Percentiles rank a stretch among this genome's conserved stretches.
Evolutionary conservation across 805 yeast species (phyloP).

Genomic region (Clavispora santaluciae): DNA sequence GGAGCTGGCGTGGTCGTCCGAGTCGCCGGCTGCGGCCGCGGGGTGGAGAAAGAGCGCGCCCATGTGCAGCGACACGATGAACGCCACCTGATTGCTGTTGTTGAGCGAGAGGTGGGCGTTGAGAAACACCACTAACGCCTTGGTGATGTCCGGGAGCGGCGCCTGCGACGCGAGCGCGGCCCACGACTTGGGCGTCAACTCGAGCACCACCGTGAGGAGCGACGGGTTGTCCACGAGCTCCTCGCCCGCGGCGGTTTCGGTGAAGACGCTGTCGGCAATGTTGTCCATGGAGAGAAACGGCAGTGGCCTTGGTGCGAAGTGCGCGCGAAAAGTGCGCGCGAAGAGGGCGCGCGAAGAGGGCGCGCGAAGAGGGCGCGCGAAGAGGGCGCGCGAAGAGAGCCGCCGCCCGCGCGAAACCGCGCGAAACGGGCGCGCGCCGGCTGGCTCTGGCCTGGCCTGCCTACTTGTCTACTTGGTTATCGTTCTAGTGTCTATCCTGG

Average conservation of each 20-base stretch:
- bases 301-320: neutral
- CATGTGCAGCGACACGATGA: slow-evolving; percentile 67
- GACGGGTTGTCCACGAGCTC: slow-evolving; percentile 54
- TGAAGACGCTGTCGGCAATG: slow-evolving; percentile 56
- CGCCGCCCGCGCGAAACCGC: neutral
- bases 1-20: slow-evolving; percentile 9
- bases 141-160: slow-evolving; percentile 54
- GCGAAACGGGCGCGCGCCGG: too few relatives aligned
- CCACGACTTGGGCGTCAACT: slow-evolving; percentile 74
- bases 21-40: slow-evolving; percentile 18
- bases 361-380: neutral
- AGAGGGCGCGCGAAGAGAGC: neutral
- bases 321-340: neutral
- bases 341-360: neutral
- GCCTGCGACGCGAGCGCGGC: slow-evolving; percentile 39
- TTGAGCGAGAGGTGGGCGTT: slow-evolving; percentile 87
- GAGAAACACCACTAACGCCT: slow-evolving; percentile 66
- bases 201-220: slow-evolving; percentile 70
- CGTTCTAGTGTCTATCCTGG: too few relatives aligned
- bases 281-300: slow-evolving; percentile 48
- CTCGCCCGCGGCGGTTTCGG: slow-evolving; percentile 24
- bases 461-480: too few relatives aligned
- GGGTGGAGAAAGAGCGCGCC: slow-evolving; percentile 77
- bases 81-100: slow-evolving; percentile 77
- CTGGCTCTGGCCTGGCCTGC: too few relatives aligned